Base-by-base conservation (phyloP, 2,329 filamentous ascomycete genomes). In the Rutstroemia sp. region DNA sequence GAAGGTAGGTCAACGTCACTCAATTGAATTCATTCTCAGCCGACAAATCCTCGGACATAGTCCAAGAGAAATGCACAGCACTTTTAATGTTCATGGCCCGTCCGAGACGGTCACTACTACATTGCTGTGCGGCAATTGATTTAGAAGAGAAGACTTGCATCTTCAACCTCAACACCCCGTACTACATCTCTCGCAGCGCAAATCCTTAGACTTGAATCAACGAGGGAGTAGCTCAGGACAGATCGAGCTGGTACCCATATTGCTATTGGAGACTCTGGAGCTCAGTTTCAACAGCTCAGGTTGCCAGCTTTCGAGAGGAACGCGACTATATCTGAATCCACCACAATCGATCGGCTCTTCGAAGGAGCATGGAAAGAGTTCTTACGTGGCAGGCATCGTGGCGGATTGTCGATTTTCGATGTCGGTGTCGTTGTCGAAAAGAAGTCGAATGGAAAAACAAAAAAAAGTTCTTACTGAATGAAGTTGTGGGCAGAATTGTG, bases 161-260 rank as follows among this genome's bases (percentile, higher is more conserved):
- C 76, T 90, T 89, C 85, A 86, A 74, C 85, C 80, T 85, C 88
- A 92, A 92, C 76, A 86, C 86, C 88, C 84, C 79, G 73, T 71
- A 72, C 76, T 72, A 73, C 77, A 71, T 82, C 80, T 85, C 81
- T 82, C 77, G 72, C 70, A 69, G 70, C 67, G 67, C 77, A 80
- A 74, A 71, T 73, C 73, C 71, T 63, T 69, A 76, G 69, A 73
- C 73, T 70, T 77, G 70, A 63, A 70, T 69, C 65, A 72, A 72
- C 70, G 75, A 85, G 82, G 82, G 82, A 80, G 79, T 75, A 70
- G 75, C 69, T 67, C 72, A 73, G 79, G 87, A 89, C 79, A 76
- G 73, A 88, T 91, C 87, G 87, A 91, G 87, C 87, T 90, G 86
- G 84, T 79, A 76, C 76, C 68, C 45, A 65, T 51, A n/a, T 47